A percentile compares a stretch with the other conserved stretches of the same genome.
These are phyloP conservation scores for sweet orange (Citrus sinensis) DNA, from an alignment of 345 rosid genomes.

Conservation along the genomic window DNA sequence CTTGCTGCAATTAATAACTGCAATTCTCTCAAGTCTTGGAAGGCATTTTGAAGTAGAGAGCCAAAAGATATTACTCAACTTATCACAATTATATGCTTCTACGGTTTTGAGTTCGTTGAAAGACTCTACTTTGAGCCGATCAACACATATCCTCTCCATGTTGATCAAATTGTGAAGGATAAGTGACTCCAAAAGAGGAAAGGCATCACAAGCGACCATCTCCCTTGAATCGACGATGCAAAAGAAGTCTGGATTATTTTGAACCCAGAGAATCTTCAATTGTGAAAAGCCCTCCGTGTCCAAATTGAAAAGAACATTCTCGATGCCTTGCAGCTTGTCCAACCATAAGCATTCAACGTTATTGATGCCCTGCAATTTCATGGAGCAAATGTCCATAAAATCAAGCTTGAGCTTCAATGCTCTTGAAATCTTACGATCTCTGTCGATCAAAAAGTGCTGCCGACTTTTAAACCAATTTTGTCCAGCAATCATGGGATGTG, in stretches of 20 bases:
- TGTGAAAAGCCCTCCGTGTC: no score
- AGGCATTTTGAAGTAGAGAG: conserved; percentile 13
- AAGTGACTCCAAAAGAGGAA: conserved; percentile 13
- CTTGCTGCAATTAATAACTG: no score
- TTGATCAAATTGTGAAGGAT: background rate
- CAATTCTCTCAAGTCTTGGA: background rate
- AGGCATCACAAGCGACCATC: background rate
- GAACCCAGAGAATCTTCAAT: background rate
- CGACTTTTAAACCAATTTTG: background rate
- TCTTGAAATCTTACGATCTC: no score
- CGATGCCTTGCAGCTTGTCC: no score
- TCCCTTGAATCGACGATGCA: background rate
- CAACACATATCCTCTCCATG: no score
- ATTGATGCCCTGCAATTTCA: no score
- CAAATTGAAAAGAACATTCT: no score
- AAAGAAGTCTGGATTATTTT: background rate
- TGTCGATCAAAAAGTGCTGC: no score
- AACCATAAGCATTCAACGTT: background rate
- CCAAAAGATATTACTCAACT: conserved; percentile 9
- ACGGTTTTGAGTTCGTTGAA: no score
- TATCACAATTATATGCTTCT: background rate
- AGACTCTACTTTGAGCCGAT: no score
- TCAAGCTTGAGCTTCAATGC: no score
- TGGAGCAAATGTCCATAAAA: no score
- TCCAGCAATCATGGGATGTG: rapidly evolving